Evolutionary conservation across 2,329 filamentous ascomycete species (phyloP), one percentile per base, ranked within the genome.

Genomic region (Colletotrichum camelliae): DNA sequence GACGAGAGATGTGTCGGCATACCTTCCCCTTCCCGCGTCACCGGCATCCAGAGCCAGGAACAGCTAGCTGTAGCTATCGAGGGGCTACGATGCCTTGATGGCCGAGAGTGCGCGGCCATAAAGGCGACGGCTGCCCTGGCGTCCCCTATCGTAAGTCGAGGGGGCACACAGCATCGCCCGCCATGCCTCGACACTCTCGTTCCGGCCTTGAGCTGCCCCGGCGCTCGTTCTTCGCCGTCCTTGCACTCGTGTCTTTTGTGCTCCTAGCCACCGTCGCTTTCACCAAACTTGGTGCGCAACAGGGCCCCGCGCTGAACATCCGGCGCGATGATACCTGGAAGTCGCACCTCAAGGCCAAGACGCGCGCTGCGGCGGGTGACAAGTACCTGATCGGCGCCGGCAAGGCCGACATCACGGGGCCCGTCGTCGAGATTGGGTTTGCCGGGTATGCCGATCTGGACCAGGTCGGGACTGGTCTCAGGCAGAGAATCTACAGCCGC

Each of bases 381-480:
- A 83, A 83, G 74, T 91, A 91, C 76, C 85, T 91, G 39, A 80
- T 91, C 61, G 90, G 90, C 21, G 89, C 90, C 3, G 90, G 90
- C 62, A 91, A 91, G 81, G 89, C 87, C 7, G 90, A 92, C 78
- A 90, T 91, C 79, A 92, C 90, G 0, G 90, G 94, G 3, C 95
- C 96, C 0, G 95, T 97, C 15, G 96, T 97, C 27, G 95, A 98
- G 84, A 91, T 98, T 81, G 96, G 95, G 80, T 90, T 98, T 82
- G 97, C 96, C 89, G 96, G 96, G 77, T 98, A 98, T 87, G 96
- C 96, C 37, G 94, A 96, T 83, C 88, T 93, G n/a, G 91, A 91
- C 57, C 96, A 98, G 86, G 86, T 94, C 35, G 96, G 96, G 61
- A 93, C 93, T 3, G 96, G 96, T 27, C 87, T 98, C 67, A 93